Conservation (phyloP, 106 monocot genomes). For the Phalaenopsis equestris region DNA sequence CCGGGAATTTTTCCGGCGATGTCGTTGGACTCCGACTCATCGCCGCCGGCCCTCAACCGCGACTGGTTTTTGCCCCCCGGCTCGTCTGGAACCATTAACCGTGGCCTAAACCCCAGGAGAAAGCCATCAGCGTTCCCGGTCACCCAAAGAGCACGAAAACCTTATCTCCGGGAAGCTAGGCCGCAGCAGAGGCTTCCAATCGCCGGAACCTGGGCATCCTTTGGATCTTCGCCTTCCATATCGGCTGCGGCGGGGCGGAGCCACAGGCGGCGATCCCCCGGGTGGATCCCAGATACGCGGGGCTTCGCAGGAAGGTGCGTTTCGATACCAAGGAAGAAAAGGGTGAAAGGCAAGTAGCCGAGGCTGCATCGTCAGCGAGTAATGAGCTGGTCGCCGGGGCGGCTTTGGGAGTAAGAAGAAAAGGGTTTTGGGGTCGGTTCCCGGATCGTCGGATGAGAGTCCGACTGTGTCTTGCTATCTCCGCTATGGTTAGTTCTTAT, state of each 20-base stretch:
- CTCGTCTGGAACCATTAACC: background rate
- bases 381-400: background rate
- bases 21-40: no score
- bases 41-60: conserved; percentile 9
- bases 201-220: conserved; percentile 8
- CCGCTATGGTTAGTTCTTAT: background rate
- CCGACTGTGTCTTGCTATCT: background rate
- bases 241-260: background rate
- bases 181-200: conserved; percentile 1
- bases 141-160: conserved; percentile 12
- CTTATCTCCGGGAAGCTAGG: conserved; percentile 19
- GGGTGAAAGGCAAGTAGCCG: background rate
- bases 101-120: conserved; percentile 1
- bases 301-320: conserved; percentile 25
- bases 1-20: no score
- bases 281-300: conserved; percentile 30
- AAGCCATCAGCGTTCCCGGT: conserved; percentile 2
- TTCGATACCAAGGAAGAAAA: conserved; percentile 13
- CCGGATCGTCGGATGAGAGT: background rate
- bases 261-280: background rate
- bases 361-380: background rate
- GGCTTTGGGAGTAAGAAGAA: background rate
- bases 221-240: background rate
- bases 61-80: conserved; percentile 50
- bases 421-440: background rate